These are phyloP conservation scores for Vachellia pachyceras DNA, from an alignment of 306 rosid genomes.

Conservation along the genomic window DNA sequence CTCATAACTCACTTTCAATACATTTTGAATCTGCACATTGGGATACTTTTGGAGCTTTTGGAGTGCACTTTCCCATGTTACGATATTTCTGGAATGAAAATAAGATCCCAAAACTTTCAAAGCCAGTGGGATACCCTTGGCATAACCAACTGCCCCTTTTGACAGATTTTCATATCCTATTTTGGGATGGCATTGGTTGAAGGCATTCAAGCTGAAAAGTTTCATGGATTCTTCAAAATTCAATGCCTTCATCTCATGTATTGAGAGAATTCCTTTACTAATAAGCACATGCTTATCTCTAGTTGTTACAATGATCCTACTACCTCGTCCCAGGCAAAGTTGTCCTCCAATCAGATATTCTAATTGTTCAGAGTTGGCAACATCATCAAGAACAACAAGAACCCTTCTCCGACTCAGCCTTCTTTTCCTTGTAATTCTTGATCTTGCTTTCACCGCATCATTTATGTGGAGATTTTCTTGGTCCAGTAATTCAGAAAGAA, in stretches of 20 bases:
- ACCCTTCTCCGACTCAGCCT: slow-evolving; percentile 12
- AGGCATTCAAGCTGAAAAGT: slow-evolving; percentile 43
- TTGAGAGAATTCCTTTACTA: neutral
- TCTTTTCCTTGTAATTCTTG: neutral
- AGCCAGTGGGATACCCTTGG: slow-evolving; percentile 19
- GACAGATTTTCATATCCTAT: neutral
- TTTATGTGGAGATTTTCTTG: neutral
- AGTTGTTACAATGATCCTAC: neutral
- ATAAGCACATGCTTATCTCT: slow-evolving; percentile 16
- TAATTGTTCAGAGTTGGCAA: neutral
- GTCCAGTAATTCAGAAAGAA: slow-evolving; percentile 6
- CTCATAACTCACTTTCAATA: neutral
- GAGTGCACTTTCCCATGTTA: neutral
- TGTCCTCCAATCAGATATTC: neutral
- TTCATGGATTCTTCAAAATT: slow-evolving; percentile 10
- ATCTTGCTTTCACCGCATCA: neutral
- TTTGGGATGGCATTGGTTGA: slow-evolving; percentile 10
- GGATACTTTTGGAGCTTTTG: neutral
- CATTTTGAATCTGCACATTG: neutral
- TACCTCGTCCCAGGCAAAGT: slow-evolving; percentile 3
- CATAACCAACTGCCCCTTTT: neutral
- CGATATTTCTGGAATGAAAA: neutral
- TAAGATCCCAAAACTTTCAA: slow-evolving; percentile 14
- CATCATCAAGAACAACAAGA: slow-evolving; percentile 39
- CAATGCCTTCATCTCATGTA: slow-evolving; percentile 30